Base-by-base conservation (phyloP, 2,329 filamentous ascomycete genomes). In the Hortaea werneckii region DNA sequence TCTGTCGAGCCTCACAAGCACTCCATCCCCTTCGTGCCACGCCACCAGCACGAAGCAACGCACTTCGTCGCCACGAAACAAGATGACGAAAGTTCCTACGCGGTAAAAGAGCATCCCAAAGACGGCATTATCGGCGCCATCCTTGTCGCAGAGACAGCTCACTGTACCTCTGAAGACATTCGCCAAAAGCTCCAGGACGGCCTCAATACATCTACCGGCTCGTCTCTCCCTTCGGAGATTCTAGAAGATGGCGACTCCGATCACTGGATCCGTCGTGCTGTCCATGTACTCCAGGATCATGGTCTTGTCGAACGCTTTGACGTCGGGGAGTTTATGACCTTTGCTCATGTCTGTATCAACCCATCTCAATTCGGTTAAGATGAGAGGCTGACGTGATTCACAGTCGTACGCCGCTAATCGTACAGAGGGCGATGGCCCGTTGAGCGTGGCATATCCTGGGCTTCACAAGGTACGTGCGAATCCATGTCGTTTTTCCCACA, bases 61-160 rank as follows among this genome's bases (percentile, higher is more conserved):
- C 51, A 55, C 40, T 52, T 42, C 37, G 40, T 35, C 5, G 51
- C 50, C 12, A 40, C 42, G 20, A 40, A 42, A 37, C 27, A 47
- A 9, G 51, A 48, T 1, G 41, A 42, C 6, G 35, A 35, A 5
- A 40, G 37, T 10, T 28, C 32, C 11, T 50, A 49, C 41, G 11
- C 32, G 1, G 29, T 55, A n/a, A 20, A 39, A 26, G 43, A 38
- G 13, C 45, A 48, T 30, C 37, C 43, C 12, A 43, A 43, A 6
- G 37, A 47, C 28, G 47, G 46, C 35, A 52, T 55, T 34, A 49
- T 53, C 10, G 53, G 51, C 11, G 49, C 43, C 29, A 49, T 55
- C 12, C 42, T 53, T 2, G 39, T 55, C 38, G 35, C 43, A 6
- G 47, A 48, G n/a, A 39, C 42, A 13, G 51, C 49, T 4, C 43